These are phyloP conservation scores for Mucor saturninus DNA, from an alignment of 371 early-diverging fungal species.

Conservation along the genomic window DNA sequence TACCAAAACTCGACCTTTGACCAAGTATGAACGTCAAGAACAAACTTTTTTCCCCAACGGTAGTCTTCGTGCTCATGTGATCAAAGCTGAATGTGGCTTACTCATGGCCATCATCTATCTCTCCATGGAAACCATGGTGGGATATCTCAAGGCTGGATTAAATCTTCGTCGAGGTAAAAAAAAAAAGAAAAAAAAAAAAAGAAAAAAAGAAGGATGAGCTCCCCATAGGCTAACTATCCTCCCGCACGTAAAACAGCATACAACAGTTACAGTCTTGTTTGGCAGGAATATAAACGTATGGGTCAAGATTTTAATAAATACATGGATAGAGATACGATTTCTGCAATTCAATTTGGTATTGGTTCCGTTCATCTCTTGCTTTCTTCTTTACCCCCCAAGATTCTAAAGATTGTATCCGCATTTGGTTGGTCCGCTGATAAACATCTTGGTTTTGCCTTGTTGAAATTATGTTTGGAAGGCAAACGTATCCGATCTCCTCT, in stretches of 20 bases:
- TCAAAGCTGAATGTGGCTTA: constrained; percentile 62
- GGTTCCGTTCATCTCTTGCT: constrained; percentile 66
- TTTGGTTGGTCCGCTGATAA: constrained; percentile 67
- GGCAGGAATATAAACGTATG: constrained; percentile 58
- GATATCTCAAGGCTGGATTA: constrained; percentile 65
- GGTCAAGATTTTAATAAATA: constrained; percentile 45
- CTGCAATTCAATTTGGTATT: constrained; percentile 58
- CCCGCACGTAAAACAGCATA: constrained; percentile 32
- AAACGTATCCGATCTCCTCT: constrained; percentile 62
- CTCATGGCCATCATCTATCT: constrained; percentile 61
- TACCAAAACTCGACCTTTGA: constrained; percentile 41
- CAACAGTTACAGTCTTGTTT: constrained; percentile 50
- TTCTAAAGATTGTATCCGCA: constrained; percentile 58
- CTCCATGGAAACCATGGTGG: constrained; percentile 59
- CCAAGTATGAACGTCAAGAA: constrained; percentile 31
- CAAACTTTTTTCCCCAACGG: constrained; percentile 55
- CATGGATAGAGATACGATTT: constrained; percentile 50
- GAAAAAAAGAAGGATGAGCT: neutral
- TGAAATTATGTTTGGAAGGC: constrained; percentile 58
- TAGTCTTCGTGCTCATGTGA: constrained; percentile 63
- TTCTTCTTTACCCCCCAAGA: constrained; percentile 62
- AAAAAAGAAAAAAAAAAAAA: neutral
- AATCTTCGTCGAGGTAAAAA: constrained; percentile 63
- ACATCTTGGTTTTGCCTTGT: constrained; percentile 61
- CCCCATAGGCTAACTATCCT: neutral